Conservation (phyloP, 441 rosid species). For the Theobroma grandiflorum region DNA sequence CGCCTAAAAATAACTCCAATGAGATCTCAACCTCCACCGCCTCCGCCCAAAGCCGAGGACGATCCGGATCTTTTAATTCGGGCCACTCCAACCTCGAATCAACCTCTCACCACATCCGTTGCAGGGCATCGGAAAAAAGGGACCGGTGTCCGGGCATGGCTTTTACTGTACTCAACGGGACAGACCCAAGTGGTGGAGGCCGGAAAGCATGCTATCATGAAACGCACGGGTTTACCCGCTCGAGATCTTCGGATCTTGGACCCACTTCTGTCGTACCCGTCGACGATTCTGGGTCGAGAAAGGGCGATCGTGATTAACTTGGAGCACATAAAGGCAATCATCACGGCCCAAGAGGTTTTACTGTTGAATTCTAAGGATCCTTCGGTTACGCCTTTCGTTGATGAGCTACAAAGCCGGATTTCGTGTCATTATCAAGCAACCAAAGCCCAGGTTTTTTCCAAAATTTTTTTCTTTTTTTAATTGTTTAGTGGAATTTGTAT, state of each 20-base stretch:
- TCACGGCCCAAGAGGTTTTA: slow-evolving; percentile 82
- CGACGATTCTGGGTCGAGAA: slow-evolving; percentile 83
- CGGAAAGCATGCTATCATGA: slow-evolving; percentile 88
- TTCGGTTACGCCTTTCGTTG: slow-evolving; percentile 72
- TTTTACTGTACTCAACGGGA: slow-evolving; percentile 62
- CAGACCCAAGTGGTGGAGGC: slow-evolving; percentile 60
- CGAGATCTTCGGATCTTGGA: slow-evolving; percentile 90
- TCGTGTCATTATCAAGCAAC: slow-evolving; percentile 64
- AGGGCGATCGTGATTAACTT: slow-evolving; percentile 81
- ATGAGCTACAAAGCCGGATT: slow-evolving; percentile 73
- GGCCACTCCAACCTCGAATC: slow-evolving; percentile 22
- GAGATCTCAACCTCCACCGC: slow-evolving; percentile 39
- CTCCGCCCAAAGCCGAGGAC: slow-evolving; percentile 43
- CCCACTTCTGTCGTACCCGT: slow-evolving; percentile 83
- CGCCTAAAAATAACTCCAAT: slow-evolving; percentile 25
- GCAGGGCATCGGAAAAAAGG: slow-evolving; percentile 63
- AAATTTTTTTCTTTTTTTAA: neutral
- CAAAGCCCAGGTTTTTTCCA: slow-evolving; percentile 58
- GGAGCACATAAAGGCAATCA: slow-evolving; percentile 91
- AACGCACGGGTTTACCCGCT: slow-evolving; percentile 85
- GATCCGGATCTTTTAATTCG: slow-evolving; percentile 42
- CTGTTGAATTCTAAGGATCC: slow-evolving; percentile 84
- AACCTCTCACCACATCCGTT: slow-evolving; percentile 25
- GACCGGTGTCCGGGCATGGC: slow-evolving; percentile 73
- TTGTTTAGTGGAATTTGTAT: neutral